Evolutionary conservation across 2,329 filamentous ascomycete genomes (phyloP), one percentile per base, ranked within the genome.

Genomic region (Pseudocercospora fuligena): DNA sequence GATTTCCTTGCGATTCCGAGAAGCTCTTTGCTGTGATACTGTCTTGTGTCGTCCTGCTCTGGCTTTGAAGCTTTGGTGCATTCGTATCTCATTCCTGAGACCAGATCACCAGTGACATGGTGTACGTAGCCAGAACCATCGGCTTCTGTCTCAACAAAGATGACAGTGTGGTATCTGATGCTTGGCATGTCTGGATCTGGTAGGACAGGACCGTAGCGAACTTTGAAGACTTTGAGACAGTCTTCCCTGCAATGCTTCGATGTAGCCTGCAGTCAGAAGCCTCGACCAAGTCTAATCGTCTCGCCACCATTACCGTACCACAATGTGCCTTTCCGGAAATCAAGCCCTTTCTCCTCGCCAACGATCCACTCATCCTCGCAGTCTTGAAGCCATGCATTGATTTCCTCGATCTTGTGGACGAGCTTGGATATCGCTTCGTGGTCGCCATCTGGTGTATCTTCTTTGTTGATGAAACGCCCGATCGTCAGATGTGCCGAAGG

Each of bases 401-500:
- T 86, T 67, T 87, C 83, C 51, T 95, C 92, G 59, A 97, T 89
- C 60, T 85, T 85, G 14, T 84, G 79, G 14, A 97, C 83, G 83
- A 94, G 90, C n/a, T 74, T 79, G 73, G 82, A 78, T 72, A 93
- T 85, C 77, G 87, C 87, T 65, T 82, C 82, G 0, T 82, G 82
- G 70, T 86, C 80, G 5, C 80, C 78, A 7, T 84, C 85, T 4
- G 73, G 69, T 46, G 85, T 82, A 51, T 94, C 92, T 12, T 84
- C 81, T 47, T 88, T 85, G 9, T 84, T 85, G 51, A 97, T 85
- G 77, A 95, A 97, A 3, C 94, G 85, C 0, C 87, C 94, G 65
- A 98, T 86, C 0, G 94, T 97, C 75, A 97, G 86, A 81, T 98
- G 94, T 16, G 92, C 93, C 56, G 91, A 94, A 1, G 94, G 94